These are phyloP conservation scores for Primulina tabacum DNA, from an alignment of 257 asterid species.

Conservation along the genomic window DNA sequence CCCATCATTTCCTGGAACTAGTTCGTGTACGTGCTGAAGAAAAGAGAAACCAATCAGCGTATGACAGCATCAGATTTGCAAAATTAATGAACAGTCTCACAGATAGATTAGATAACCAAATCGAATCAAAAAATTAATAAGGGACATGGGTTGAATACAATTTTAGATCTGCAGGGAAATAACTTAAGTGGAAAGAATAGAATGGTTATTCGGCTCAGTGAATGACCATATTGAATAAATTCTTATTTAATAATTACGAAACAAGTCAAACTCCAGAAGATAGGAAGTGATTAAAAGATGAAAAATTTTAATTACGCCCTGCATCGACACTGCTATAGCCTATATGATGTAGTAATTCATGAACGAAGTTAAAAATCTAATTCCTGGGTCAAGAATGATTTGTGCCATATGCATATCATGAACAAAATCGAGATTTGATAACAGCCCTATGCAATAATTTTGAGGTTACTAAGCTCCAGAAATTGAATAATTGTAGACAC, in stretches of 20 bases:
- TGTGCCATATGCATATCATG: neutral
- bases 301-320: neutral
- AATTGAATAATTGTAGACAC: neutral
- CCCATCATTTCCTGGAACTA: slow-evolving; percentile 57
- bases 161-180: neutral
- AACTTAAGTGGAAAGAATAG: neutral
- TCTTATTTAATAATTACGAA: neutral
- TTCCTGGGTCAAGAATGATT: neutral
- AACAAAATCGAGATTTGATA: neutral
- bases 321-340: no score
- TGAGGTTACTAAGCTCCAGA: neutral
- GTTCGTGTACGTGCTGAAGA: slow-evolving; percentile 34
- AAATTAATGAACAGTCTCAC: neutral
- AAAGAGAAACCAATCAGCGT: slow-evolving; percentile 6
- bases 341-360: no score
- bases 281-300: neutral
- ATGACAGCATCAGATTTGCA: neutral
- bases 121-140: neutral
- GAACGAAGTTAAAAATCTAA: neutral
- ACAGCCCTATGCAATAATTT: neutral
- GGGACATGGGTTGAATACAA: neutral
- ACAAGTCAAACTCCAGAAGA: neutral
- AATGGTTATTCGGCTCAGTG: neutral
- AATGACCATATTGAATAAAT: neutral
- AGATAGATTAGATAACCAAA: neutral